A percentile compares a stretch with the other conserved stretches of the same genome.
These are phyloP conservation scores for Psilocybe sp. DNA, from an alignment of 768 basidiomycete genomes.

Conservation along the genomic window DNA sequence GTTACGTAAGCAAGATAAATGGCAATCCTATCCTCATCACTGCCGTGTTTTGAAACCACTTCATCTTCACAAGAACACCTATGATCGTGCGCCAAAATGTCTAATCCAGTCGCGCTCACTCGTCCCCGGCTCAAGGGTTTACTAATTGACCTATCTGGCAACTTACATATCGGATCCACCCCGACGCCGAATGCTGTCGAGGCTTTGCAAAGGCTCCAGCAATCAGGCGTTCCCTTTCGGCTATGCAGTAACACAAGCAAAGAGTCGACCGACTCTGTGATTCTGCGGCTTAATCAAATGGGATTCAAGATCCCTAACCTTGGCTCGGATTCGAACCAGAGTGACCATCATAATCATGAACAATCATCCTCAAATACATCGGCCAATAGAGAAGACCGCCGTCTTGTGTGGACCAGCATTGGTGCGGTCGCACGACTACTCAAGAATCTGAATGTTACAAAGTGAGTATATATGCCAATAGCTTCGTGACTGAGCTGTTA, in stretches of 20 bases:
- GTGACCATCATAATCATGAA: too few relatives aligned
- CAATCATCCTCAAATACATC: too few relatives aligned
- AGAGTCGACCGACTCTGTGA: constrained; percentile 43
- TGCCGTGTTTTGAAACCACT: too few relatives aligned
- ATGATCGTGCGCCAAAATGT: too few relatives aligned
- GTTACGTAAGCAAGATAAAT: too few relatives aligned
- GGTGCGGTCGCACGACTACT: constrained; percentile 53
- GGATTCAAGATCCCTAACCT: too few relatives aligned
- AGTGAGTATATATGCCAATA: constrained; percentile 23
- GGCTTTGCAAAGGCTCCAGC: constrained; percentile 37
- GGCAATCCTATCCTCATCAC: too few relatives aligned
- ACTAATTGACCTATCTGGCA: constrained; percentile 69
- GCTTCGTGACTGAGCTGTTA: not conserved
- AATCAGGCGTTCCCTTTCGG: constrained; percentile 39
- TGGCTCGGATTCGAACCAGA: too few relatives aligned
- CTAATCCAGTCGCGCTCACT: too few relatives aligned
- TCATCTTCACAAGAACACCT: too few relatives aligned
- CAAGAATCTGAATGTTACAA: constrained; percentile 35
- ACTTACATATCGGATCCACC: constrained; percentile 49
- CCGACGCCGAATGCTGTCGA: constrained; percentile 47
- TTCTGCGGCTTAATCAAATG: constrained; percentile 31
- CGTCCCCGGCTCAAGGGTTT: constrained; percentile 46
- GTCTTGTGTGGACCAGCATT: constrained; percentile 57
- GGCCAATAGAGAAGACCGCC: not conserved
- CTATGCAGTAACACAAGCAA: constrained; percentile 73